Evolutionary conservation across 805 yeast genomes (phyloP).

Genomic region (Ogataea polymorpha): DNA sequence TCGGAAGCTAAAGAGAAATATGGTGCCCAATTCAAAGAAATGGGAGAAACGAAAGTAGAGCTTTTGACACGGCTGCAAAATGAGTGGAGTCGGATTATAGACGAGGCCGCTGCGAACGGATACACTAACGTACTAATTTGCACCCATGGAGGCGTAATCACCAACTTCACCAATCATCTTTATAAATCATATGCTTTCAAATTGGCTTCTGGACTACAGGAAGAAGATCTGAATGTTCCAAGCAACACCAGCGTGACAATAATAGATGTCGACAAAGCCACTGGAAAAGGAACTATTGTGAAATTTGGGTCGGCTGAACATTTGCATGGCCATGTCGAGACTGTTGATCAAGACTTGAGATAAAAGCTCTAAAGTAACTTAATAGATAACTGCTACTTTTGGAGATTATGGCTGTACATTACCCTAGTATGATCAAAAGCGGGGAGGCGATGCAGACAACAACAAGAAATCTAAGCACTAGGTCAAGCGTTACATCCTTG

Average conservation of each 20-base stretch:
- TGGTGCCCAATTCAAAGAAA: constrained; percentile 56
- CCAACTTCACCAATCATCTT: constrained; percentile 54
- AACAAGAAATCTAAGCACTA: no score
- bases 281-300: constrained; percentile 42
- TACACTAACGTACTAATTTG: constrained; percentile 55
- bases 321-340: constrained; percentile 54
- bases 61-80: constrained; percentile 47
- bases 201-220: constrained; percentile 38
- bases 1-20: constrained; percentile 58
- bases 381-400: background rate
- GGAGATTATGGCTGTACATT: no score
- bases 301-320: constrained; percentile 67
- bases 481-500: background rate
- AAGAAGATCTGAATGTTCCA: constrained; percentile 52
- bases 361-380: constrained; percentile 23
- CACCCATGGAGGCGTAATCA: constrained; percentile 81
- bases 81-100: constrained; percentile 44
- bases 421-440: no score
- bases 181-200: constrained; percentile 37
- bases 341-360: constrained; percentile 40
- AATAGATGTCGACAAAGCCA: constrained; percentile 48
- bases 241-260: constrained; percentile 73
- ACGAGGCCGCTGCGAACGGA: constrained; percentile 33
- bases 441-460: no score
- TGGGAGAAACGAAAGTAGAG: constrained; percentile 57